Conservation (phyloP, 192 early-diverging fungal species). For the Ambispora gerdemannii region DNA sequence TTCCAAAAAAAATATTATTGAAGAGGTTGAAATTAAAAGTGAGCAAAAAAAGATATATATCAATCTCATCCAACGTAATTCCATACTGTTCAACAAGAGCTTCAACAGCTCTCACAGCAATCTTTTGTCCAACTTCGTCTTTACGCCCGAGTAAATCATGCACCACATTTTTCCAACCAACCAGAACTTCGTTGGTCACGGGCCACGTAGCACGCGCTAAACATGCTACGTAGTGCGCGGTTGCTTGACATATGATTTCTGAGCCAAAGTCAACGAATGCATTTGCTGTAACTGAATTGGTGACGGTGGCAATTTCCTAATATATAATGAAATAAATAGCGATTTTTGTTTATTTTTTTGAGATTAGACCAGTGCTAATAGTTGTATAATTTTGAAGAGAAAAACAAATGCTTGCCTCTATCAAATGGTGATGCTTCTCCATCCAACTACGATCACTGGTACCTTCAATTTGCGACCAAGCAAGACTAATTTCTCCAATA, state of each 20-base stretch:
- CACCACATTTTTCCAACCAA: slow-evolving; percentile 53
- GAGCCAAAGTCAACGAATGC: slow-evolving; percentile 59
- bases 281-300: slow-evolving; percentile 38
- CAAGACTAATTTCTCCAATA: slow-evolving; percentile 56
- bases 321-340: too few relatives aligned
- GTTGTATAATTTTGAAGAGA: too few relatives aligned
- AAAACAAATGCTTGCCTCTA: too few relatives aligned
- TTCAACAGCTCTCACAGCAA: slow-evolving; percentile 48
- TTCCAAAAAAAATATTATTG: too few relatives aligned
- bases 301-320: slow-evolving; percentile 43
- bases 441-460: slow-evolving; percentile 32
- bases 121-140: slow-evolving; percentile 62
- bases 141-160: slow-evolving; percentile 55
- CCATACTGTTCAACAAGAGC: slow-evolving; percentile 43
- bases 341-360: too few relatives aligned
- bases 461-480: slow-evolving; percentile 34
- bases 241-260: slow-evolving; percentile 52
- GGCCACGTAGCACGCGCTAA: slow-evolving; percentile 48
- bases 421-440: slow-evolving; percentile 8
- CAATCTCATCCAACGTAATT: slow-evolving; percentile 37
- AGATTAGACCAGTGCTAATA: too few relatives aligned
- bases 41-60: slow-evolving; percentile 30
- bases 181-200: slow-evolving; percentile 25
- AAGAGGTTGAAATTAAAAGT: background rate
- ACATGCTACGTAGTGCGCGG: slow-evolving; percentile 49